Evolutionary conservation across 352 stramenopile genomes (phyloP), one percentile per base, ranked within the genome.

Genomic region (Phytophthora sojae): DNA sequence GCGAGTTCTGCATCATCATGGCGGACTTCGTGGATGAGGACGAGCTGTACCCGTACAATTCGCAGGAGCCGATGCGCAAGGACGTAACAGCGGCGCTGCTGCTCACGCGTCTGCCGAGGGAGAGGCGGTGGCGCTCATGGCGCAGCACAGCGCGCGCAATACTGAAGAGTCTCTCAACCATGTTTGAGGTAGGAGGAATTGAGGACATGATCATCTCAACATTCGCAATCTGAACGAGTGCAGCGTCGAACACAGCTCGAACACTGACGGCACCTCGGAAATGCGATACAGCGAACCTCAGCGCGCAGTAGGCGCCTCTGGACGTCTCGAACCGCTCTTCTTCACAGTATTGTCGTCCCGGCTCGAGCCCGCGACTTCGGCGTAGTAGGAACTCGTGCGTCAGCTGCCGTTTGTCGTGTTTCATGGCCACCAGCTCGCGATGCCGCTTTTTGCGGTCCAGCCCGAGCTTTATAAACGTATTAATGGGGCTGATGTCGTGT

Each of bases 181-280:
- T n/a, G n/a, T n/a, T n/a, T n/a, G n/a, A n/a, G n/a, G n/a, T n/a
- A n/a, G n/a, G n/a, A n/a, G n/a, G n/a, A n/a, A n/a, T n/a, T n/a
- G n/a, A n/a, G n/a, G 21, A 83, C 55, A 85, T 77, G 57, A 61
- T 75, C 75, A 87, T 85, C 57, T 87, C 77, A 12, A 85, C 76
- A 44, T 87, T 85, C 25, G 67, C 64, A 21, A 75, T 70, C 42
- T 81, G 74, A 45, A 77, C 77, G 2, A 79, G 59, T 7, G 82
- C 65, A 4, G 69, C 67, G 14, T 87, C 80, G 47, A 80, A 85
- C 35, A 85, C 80, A 1, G 67, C 59, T 6, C 68, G 65, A 4
- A 87, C 66, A 35, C 66, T 83, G 0, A 21, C 19, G 0, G 57
- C 52, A 9, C 75, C 75, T 2, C 66, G 61, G 25, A 88, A 75